Conservation (phyloP, 768 basidiomycete species). For the Terana coerulea region DNA sequence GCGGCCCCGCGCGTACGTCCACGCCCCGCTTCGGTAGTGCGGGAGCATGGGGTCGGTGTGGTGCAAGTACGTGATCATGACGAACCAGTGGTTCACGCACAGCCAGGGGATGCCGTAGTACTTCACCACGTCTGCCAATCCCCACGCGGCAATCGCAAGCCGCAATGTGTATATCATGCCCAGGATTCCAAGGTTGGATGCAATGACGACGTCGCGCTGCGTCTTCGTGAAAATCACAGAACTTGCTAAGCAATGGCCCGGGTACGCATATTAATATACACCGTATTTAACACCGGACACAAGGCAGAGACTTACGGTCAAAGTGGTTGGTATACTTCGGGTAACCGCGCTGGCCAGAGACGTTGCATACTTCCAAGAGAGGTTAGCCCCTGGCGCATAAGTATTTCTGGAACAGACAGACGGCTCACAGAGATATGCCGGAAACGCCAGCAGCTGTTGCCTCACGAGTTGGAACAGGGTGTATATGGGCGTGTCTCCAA, state of each 20-base stretch:
- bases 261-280: no score
- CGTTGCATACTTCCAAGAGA: constrained; percentile 19
- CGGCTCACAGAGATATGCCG: constrained; percentile 16
- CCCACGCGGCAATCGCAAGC: neutral
- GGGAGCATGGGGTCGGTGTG: constrained; percentile 25
- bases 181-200: constrained; percentile 15
- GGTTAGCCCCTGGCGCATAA: no score
- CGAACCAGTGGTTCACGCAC: constrained; percentile 22
- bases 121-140: constrained; percentile 6
- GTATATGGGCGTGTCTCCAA: constrained; percentile 18
- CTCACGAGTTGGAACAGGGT: constrained; percentile 7
- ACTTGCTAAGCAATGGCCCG: neutral
- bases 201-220: constrained; percentile 7
- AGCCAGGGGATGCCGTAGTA: constrained; percentile 17
- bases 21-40: constrained; percentile 18
- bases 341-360: constrained; percentile 6
- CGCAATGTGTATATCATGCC: neutral
- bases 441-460: constrained; percentile 18
- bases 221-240: constrained; percentile 7
- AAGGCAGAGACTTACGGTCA: constrained; percentile 11
- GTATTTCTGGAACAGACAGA: constrained; percentile 9
- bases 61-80: constrained; percentile 23
- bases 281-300: no score
- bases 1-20: constrained; percentile 21
- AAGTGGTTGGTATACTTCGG: constrained; percentile 18